A percentile compares a stretch with the other conserved stretches of the same genome.
These are phyloP conservation scores for Colletotrichum kahawae DNA, from an alignment of 2,329 filamentous ascomycete genomes.

Conservation along the genomic window DNA sequence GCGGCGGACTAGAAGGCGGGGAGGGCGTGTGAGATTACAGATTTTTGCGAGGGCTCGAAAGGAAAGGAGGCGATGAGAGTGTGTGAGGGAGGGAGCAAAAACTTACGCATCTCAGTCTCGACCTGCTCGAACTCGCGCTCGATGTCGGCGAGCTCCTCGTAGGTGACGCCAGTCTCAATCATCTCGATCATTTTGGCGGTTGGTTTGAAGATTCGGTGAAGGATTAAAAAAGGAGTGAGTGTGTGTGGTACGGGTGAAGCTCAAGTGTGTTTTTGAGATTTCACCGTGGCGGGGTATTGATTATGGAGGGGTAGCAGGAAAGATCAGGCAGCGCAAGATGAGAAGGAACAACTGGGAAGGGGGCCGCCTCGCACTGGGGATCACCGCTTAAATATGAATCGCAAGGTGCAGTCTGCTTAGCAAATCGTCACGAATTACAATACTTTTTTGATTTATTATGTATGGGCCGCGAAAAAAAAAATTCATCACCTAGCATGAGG, in stretches of 20 bases:
- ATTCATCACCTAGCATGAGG: neutral
- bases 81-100: neutral
- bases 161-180: constrained; percentile 57
- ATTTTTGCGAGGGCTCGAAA: neutral
- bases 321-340: constrained; percentile 19
- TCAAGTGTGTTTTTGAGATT: neutral
- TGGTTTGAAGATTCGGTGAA: neutral
- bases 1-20: constrained; percentile 65
- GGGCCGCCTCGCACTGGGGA: constrained; percentile 12
- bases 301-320: constrained; percentile 6
- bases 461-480: neutral
- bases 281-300: constrained; percentile 3
- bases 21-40: neutral
- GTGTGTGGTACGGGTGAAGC: neutral
- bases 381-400: neutral
- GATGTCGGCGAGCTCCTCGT: constrained; percentile 79
- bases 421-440: neutral
- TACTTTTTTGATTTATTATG: neutral
- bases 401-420: neutral
- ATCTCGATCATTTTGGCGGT: constrained; percentile 30
- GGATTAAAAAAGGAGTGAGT: neutral
- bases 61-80: neutral
- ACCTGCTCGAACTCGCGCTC: constrained; percentile 85
- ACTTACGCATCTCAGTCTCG: constrained; percentile 74
- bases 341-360: constrained; percentile 22